phyloP scores from a whole-genome alignment of 805 yeast species.

The Allodekkera sacchari region DNA sequence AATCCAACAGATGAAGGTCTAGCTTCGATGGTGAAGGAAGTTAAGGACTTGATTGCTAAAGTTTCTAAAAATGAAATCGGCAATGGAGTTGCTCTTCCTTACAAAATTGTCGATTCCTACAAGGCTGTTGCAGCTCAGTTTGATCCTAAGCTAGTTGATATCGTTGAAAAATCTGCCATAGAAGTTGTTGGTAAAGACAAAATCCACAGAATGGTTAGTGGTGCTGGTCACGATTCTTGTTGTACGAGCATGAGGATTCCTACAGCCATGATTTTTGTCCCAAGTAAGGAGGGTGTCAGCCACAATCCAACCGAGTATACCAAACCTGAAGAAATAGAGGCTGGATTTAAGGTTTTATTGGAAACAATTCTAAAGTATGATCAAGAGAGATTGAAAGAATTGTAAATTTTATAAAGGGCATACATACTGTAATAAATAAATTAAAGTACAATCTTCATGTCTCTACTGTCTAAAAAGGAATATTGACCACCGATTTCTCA shows the following conservation, averaged over 20 bases:
- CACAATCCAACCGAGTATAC: slow-evolving; percentile 61
- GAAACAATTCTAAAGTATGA: slow-evolving; percentile 32
- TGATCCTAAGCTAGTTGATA: neutral
- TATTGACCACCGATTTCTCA: no score
- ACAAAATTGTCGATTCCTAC: neutral
- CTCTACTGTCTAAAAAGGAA: no score
- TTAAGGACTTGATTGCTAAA: slow-evolving; percentile 27
- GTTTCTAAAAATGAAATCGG: slow-evolving; percentile 20
- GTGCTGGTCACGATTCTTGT: slow-evolving; percentile 70
- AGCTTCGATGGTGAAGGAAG: slow-evolving; percentile 1
- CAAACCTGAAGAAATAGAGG: slow-evolving; percentile 50
- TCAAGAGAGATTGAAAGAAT: no score
- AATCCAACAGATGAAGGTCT: slow-evolving; percentile 38
- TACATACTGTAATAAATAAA: no score
- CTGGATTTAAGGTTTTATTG: slow-evolving; percentile 48
- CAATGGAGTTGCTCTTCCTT: neutral
- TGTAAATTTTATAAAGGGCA: no score
- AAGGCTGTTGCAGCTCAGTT: neutral
- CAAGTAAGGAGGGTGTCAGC: slow-evolving; percentile 56
- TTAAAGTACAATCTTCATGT: no score
- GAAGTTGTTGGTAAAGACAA: slow-evolving; percentile 37
- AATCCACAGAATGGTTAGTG: slow-evolving; percentile 42
- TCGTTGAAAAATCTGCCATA: slow-evolving; percentile 31
- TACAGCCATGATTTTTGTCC: slow-evolving; percentile 65
- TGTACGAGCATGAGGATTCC: slow-evolving; percentile 46